Evolutionary conservation across 257 asterid genomes (phyloP).

Genomic region (Fraxinus excelsior): DNA sequence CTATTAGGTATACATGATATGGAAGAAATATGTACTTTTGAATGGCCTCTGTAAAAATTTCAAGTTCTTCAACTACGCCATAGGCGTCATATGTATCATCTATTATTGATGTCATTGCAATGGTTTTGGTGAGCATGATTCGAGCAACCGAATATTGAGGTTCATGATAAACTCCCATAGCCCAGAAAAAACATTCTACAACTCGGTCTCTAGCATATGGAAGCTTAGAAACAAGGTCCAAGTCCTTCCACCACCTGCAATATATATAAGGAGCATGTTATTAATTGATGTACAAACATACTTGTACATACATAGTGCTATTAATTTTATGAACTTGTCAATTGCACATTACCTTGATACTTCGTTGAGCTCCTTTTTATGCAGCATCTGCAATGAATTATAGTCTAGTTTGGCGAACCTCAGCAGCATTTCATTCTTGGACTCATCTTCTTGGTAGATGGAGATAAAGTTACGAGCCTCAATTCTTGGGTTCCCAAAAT

Average conservation of each 20-base stretch:
- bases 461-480: background rate
- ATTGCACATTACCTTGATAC: background rate
- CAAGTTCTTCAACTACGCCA: background rate
- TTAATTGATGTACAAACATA: background rate
- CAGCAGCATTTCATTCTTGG: background rate
- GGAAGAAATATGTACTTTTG: background rate
- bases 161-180: background rate
- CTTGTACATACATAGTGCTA: background rate
- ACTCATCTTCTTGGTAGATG: slow-evolving; percentile 2
- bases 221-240: slow-evolving; percentile 2
- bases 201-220: background rate
- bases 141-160: background rate
- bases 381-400: background rate
- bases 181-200: background rate
- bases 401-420: background rate
- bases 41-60: background rate
- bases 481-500: slow-evolving; percentile 4
- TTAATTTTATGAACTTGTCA: background rate
- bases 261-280: background rate
- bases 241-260: background rate
- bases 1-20: background rate
- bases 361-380: background rate
- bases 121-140: background rate
- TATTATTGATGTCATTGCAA: background rate
- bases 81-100: background rate